phyloP scores from a whole-genome alignment of 805 yeast species.

The Teunomyces barrocoloradensis region DNA sequence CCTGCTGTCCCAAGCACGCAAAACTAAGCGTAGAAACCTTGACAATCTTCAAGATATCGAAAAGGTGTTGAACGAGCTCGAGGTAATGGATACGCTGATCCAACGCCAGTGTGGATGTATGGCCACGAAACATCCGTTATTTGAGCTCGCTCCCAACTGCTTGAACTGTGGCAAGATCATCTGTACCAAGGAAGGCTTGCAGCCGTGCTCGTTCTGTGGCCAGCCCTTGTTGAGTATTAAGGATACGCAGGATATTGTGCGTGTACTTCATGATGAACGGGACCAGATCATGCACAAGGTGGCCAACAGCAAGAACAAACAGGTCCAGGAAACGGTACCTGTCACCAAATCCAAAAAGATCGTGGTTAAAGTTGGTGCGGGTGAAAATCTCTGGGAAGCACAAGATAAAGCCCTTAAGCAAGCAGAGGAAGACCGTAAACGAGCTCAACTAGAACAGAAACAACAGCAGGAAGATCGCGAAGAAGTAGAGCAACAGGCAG shows the following conservation, averaged over 20 bases:
- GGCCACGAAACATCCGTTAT: constrained; percentile 84
- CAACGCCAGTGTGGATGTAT: constrained; percentile 67
- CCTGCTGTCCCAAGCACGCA: constrained; percentile 25
- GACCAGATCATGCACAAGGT: constrained; percentile 23
- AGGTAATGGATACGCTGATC: constrained; percentile 23
- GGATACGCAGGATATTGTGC: constrained; percentile 60
- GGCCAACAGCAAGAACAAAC: constrained; percentile 15
- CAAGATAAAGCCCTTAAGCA: constrained; percentile 63
- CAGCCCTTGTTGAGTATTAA: constrained; percentile 56
- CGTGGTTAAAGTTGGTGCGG: constrained; percentile 53
- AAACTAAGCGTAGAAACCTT: constrained; percentile 44
- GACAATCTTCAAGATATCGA: constrained; percentile 63
- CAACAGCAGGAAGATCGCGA: constrained; percentile 21
- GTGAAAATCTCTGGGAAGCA: constrained; percentile 62
- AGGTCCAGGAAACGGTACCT: constrained; percentile 16
- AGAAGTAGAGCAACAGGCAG: constrained; percentile 39
- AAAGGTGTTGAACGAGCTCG: constrained; percentile 54
- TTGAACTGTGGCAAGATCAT: constrained; percentile 91
- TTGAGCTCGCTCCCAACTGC: constrained; percentile 91
- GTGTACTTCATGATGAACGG: constrained; percentile 54
- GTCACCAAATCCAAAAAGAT: constrained; percentile 31
- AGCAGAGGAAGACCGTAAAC: constrained; percentile 47
- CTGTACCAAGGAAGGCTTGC: constrained; percentile 85
- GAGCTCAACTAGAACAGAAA: constrained; percentile 20
- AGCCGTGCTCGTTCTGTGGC: constrained; percentile 86